Conservation (phyloP, 169 alveolate species). For the Babesia ovis region DNA sequence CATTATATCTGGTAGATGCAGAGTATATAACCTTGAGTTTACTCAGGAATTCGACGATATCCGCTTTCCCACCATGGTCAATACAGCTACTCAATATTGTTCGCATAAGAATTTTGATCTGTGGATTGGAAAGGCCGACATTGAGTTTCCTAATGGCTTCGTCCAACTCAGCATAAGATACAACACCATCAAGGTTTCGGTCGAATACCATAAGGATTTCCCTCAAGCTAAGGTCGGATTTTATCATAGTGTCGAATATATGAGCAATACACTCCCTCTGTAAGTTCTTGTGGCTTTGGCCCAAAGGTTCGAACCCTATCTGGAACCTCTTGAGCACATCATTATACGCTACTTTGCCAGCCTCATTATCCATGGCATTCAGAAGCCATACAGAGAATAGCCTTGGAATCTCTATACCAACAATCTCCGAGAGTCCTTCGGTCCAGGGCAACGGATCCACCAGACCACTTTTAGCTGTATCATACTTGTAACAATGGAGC, state of each 20-base stretch:
- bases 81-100: slow-evolving; percentile 75
- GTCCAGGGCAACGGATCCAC: slow-evolving; percentile 61
- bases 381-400: slow-evolving; percentile 62
- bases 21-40: slow-evolving; percentile 81
- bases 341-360: slow-evolving; percentile 71
- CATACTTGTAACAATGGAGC: slow-evolving; percentile 66
- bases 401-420: slow-evolving; percentile 63
- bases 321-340: slow-evolving; percentile 68
- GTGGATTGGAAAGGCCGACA: slow-evolving; percentile 82
- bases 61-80: slow-evolving; percentile 77
- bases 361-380: slow-evolving; percentile 60
- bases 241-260: slow-evolving; percentile 75
- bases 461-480: slow-evolving; percentile 34
- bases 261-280: slow-evolving; percentile 65
- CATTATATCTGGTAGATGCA: slow-evolving; percentile 68
- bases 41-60: slow-evolving; percentile 84
- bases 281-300: slow-evolving; percentile 48
- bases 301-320: slow-evolving; percentile 57
- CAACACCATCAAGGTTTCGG: slow-evolving; percentile 82
- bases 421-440: slow-evolving; percentile 60
- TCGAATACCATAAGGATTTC: slow-evolving; percentile 83
- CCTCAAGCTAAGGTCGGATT: slow-evolving; percentile 77
- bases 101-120: slow-evolving; percentile 79
- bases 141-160: slow-evolving; percentile 78
- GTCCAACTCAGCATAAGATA: slow-evolving; percentile 80